phyloP scores from a whole-genome alignment of 2,329 filamentous ascomycete genomes.

The Aspergillus brasiliensis region DNA sequence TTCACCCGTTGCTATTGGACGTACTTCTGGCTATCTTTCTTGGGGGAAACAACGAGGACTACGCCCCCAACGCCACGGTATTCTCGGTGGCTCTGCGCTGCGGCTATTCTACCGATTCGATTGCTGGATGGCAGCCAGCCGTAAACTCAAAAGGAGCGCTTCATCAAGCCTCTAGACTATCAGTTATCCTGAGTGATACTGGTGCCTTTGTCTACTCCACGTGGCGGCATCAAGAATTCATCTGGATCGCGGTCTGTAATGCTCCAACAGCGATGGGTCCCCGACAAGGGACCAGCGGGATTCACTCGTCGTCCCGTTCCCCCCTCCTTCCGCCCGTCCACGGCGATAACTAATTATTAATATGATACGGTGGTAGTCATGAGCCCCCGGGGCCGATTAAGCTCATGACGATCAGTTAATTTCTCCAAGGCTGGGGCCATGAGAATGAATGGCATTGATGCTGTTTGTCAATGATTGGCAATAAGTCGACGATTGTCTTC shows the following conservation, averaged over 20 bases:
- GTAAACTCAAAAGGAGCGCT: background rate
- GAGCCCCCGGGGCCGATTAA: background rate
- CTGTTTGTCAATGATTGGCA: background rate
- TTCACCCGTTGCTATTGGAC: background rate
- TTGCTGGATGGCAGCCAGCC: background rate
- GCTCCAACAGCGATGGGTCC: constrained; percentile 2
- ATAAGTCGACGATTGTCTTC: background rate
- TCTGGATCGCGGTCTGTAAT: background rate
- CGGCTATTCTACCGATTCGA: constrained; percentile 3
- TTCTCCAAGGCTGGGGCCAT: background rate
- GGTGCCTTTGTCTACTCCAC: background rate
- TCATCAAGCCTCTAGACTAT: background rate
- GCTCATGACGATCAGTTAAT: background rate
- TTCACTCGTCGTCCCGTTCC: background rate
- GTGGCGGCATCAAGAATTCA: constrained; percentile 2
- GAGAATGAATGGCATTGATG: background rate
- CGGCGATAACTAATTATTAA: background rate
- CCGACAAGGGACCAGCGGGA: background rate
- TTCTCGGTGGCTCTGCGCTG: background rate
- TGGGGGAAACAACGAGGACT: background rate
- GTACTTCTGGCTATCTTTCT: background rate
- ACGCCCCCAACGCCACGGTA: background rate
- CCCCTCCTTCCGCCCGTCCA: constrained; percentile 2
- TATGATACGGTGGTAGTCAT: background rate
- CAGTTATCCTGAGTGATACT: background rate